A percentile compares a stretch with the other conserved stretches of the same genome.
These are phyloP conservation scores for Claviceps monticola DNA, from an alignment of 2,329 filamentous ascomycete species.

Conservation along the genomic window DNA sequence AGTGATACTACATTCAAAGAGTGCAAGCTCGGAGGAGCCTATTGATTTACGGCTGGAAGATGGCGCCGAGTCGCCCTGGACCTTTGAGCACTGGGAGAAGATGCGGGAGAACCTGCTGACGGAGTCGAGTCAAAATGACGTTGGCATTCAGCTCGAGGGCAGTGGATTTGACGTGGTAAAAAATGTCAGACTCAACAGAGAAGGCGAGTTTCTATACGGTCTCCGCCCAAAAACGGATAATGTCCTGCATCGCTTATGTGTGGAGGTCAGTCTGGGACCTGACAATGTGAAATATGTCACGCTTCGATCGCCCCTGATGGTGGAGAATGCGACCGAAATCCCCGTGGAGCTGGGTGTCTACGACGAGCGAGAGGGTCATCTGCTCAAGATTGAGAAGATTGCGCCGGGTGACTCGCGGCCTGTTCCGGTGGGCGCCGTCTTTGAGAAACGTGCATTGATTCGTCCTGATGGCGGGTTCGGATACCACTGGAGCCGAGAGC, in stretches of 20 bases:
- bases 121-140: conserved; percentile 65
- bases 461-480: conserved; percentile 93
- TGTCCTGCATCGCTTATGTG: conserved; percentile 75
- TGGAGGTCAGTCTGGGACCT: conserved; percentile 78
- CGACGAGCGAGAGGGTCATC: conserved; percentile 70
- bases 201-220: conserved; percentile 84
- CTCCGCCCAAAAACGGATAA: conserved; percentile 77
- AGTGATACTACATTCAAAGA: conserved; percentile 69
- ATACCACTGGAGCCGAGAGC: conserved; percentile 86
- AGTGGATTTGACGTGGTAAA: conserved; percentile 88
- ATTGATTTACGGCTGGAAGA: conserved; percentile 68
- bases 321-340: conserved; percentile 95
- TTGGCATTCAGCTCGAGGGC: conserved; percentile 74
- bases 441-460: conserved; percentile 74
- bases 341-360: conserved; percentile 88
- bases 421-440: conserved; percentile 83
- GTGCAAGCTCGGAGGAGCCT: conserved; percentile 47
- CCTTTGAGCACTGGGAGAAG: conserved; percentile 91
- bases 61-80: conserved; percentile 85
- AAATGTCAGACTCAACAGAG: conserved; percentile 80
- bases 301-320: conserved; percentile 74
- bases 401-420: conserved; percentile 80
- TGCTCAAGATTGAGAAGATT: conserved; percentile 97
- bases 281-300: conserved; percentile 99
- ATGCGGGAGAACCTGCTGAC: conserved; percentile 86